Evolutionary conservation across 1,139 yeast genomes (phyloP), one percentile per base, ranked within the genome.

Genomic region (Nakaseomyces kungkrabaensis): DNA sequence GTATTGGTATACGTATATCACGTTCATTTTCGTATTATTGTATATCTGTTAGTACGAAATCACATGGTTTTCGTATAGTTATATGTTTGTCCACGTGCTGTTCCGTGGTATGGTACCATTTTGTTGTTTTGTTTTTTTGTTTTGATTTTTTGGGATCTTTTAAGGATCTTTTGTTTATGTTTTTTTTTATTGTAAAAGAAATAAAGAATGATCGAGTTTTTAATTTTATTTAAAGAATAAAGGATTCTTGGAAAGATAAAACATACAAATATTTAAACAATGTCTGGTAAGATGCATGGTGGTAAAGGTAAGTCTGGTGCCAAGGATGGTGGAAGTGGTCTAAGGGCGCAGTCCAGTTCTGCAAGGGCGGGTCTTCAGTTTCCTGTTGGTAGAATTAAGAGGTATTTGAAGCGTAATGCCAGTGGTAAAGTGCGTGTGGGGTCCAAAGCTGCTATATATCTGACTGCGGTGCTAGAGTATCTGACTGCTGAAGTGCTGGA

Each of bases 371-470:
- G 98, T 29, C 77, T 92, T 66, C 97, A 88, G 69, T 92, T 92
- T 73, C 99, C 99, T 46, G 98, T 94, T 36, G 99, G 99, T 50
- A 88, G 99, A 79, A 89, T 92, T 63, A 89, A 92, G 79, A 81
- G 98, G 71, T 92, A 89, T 67, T 77, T 92, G 71, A 92, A 92
- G 76, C 83, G 78, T 68, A 84, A 82, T 55, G 96, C 96, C 32
- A 96, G 89, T 67, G 87, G 87, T 71, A 89, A 87, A 68, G 84
- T 89, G 63, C 83, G 99, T 69, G 97, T 92, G 38, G 98, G 98
- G 48, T 90, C 97, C 46, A 92, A 92, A 70, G 94, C 97, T 47
- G 97, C 98, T 57, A 92, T 92, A 59, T 92, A 90, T 71, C 78
- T 92, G 64, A 90, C 99, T 51, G 97, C 98, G 4, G 98, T 92